phyloP scores from a whole-genome alignment of 2,329 filamentous ascomycete genomes.

The Pseudopithomyces chartarum region DNA sequence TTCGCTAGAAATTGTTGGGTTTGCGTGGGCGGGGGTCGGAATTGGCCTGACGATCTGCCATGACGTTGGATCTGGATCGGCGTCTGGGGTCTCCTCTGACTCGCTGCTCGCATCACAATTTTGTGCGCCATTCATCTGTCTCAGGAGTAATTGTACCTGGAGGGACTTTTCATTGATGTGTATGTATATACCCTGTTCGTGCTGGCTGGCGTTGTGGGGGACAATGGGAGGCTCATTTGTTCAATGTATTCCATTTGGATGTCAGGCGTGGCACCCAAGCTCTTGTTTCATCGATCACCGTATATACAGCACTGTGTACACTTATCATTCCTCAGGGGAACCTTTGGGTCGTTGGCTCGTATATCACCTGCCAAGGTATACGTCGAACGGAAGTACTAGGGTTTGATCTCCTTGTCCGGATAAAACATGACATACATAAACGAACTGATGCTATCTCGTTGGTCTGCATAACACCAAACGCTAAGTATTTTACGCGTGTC shows the following conservation, averaged over 20 bases:
- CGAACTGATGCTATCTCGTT: too few species aligned
- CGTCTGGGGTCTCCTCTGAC: conserved; percentile 4
- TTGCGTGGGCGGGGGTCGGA: conserved; percentile 9
- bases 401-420: too few species aligned
- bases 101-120: background rate
- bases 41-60: conserved; percentile 1
- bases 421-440: too few species aligned
- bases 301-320: too few species aligned
- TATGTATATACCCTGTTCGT: background rate
- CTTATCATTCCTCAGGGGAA: too few species aligned
- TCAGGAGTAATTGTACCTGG: background rate
- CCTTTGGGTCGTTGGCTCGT: too few species aligned
- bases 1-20: conserved; percentile 4
- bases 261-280: background rate
- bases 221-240: conserved; percentile 1
- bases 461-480: too few species aligned
- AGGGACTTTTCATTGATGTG: background rate
- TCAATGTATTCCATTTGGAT: background rate
- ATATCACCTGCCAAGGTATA: too few species aligned
- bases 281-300: background rate
- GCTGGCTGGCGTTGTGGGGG: conserved; percentile 6
- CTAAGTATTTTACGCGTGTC: too few species aligned
- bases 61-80: conserved; percentile 7
- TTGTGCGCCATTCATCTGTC: background rate
- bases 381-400: too few species aligned